Base-by-base conservation (phyloP, 2,329 filamentous ascomycete species). In the Fusarium paranaense region DNA sequence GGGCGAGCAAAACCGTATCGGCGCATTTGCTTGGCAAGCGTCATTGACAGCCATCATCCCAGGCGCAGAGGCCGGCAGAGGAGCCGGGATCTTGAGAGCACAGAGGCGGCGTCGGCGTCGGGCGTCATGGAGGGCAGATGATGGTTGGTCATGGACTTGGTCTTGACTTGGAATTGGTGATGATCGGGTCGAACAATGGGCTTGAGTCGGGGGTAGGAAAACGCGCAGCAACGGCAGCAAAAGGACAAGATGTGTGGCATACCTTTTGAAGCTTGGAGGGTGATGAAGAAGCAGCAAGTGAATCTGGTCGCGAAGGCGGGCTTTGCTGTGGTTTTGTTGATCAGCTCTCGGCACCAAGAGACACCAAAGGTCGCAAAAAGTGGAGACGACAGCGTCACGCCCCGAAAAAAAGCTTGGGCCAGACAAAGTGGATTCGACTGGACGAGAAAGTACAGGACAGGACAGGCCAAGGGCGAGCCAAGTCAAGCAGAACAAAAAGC, bases 311-410 rank as follows among this genome's bases (percentile, higher is more conserved):
- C 76, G 72, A 78, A 69, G 78, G 78, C 72, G 78, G 78, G 78
- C 69, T 77, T 66, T 72, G 71, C 75, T 76, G 42, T 78, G 76
- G 72, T 79, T 79, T 79, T 79, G 78, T 78, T 79, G 71, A 78
- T 79, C 75, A 78, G 74, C 69, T 76, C 70, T 70, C 71, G 67
- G 68, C 62, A 72, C 71, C 67, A 68, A 76, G 57, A 76, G 66
- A 69, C 74, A 70, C 74, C 66, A 76, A 78, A 76, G 64, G 76
- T 62, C 69, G 65, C 69, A 69, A 77, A 79, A 71, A 78, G 78
- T 78, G 78, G 78, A 22, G 69, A 66, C 60, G 47, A 25, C 13
- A 79, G 69, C 77, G 77, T 78, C 77, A 79, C 75, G 64, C 75
- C 70, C 75, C 68, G 63, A 65, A 66, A 69, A 77, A 76, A 74